Percentiles rank a stretch among this genome's conserved stretches.
These are phyloP conservation scores for Luzula sylvatica DNA, from an alignment of 176 grass and related monocot species.

Conservation along the genomic window DNA sequence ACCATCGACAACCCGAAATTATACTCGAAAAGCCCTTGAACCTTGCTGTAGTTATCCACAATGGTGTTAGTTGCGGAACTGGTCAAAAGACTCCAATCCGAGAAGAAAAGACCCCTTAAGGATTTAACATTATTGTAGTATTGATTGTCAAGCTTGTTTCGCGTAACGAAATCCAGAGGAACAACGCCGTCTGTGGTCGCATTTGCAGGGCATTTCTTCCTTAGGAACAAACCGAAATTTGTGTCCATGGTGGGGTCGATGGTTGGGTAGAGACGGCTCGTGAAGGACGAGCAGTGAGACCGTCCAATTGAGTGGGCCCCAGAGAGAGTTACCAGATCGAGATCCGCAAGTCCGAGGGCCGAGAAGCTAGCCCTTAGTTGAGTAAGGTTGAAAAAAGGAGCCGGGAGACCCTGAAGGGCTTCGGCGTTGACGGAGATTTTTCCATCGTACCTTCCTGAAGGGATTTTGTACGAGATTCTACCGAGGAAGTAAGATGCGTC, in stretches of 20 bases:
- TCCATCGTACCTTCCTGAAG: constrained; percentile 5
- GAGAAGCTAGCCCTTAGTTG: constrained; percentile 12
- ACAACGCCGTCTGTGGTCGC: neutral
- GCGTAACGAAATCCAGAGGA: constrained; percentile 23
- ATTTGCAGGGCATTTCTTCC: neutral
- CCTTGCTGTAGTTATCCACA: constrained; percentile 10
- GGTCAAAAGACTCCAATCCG: constrained; percentile 22
- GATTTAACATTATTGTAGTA: constrained; percentile 43
- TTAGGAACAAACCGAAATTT: neutral
- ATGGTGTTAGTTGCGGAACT: neutral
- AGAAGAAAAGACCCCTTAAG: constrained; percentile 27
- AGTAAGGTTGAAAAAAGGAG: constrained; percentile 8
- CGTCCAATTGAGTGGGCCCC: constrained; percentile 30
- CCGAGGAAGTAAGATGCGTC: constrained; percentile 1
- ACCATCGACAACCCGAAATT: constrained; percentile 30
- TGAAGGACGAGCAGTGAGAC: constrained; percentile 30
- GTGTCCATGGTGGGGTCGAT: constrained; percentile 21
- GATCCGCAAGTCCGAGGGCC: neutral
- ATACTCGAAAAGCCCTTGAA: constrained; percentile 15
- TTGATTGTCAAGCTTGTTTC: constrained; percentile 9
- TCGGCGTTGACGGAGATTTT: constrained; percentile 10
- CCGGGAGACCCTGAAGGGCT: neutral
- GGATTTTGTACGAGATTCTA: constrained; percentile 3
- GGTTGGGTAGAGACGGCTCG: neutral
- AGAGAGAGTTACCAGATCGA: constrained; percentile 24